Evolutionary conservation across 768 basidiomycete species (phyloP).

Genomic region (Ephemerocybe angulata): DNA sequence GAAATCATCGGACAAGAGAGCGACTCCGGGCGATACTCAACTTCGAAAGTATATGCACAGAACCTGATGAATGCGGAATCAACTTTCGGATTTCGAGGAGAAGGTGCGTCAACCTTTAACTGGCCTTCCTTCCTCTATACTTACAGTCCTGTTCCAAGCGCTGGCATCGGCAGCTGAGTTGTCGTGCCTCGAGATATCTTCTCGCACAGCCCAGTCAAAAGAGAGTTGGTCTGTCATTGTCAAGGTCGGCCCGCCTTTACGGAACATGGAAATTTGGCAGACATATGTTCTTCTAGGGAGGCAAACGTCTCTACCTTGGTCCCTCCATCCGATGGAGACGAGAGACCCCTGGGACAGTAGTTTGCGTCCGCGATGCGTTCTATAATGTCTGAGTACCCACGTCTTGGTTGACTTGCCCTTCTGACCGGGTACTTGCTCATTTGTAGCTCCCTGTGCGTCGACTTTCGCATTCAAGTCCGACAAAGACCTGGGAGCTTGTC

Average conservation of each 20-base stretch:
- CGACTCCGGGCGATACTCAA: slow-evolving; percentile 61
- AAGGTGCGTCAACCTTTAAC: slow-evolving; percentile 51
- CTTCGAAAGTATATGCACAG: slow-evolving; percentile 64
- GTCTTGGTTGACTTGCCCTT: background rate
- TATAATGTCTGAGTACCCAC: slow-evolving; percentile 58
- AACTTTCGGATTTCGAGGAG: slow-evolving; percentile 90
- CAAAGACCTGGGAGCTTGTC: slow-evolving; percentile 61
- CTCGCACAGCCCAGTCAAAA: slow-evolving; percentile 58
- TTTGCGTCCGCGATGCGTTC: slow-evolving; percentile 85
- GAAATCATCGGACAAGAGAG: slow-evolving; percentile 46
- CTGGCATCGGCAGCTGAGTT: slow-evolving; percentile 81
- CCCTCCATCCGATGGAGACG: slow-evolving; percentile 73
- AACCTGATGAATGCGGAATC: slow-evolving; percentile 47
- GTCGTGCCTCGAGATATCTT: slow-evolving; percentile 76
- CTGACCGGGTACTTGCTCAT: slow-evolving; percentile 7
- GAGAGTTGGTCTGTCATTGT: slow-evolving; percentile 75
- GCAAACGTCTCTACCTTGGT: slow-evolving; percentile 64
- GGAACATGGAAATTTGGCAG: background rate
- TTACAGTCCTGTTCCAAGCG: slow-evolving; percentile 44
- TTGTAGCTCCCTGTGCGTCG: slow-evolving; percentile 77
- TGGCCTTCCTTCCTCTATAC: background rate
- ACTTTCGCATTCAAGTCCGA: slow-evolving; percentile 57
- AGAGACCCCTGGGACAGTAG: slow-evolving; percentile 72
- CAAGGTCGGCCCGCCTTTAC: slow-evolving; percentile 47
- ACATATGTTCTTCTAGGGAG: slow-evolving; percentile 43